phyloP scores from a whole-genome alignment of 2,329 filamentous ascomycete genomes.

The Diaporthe nobilis region DNA sequence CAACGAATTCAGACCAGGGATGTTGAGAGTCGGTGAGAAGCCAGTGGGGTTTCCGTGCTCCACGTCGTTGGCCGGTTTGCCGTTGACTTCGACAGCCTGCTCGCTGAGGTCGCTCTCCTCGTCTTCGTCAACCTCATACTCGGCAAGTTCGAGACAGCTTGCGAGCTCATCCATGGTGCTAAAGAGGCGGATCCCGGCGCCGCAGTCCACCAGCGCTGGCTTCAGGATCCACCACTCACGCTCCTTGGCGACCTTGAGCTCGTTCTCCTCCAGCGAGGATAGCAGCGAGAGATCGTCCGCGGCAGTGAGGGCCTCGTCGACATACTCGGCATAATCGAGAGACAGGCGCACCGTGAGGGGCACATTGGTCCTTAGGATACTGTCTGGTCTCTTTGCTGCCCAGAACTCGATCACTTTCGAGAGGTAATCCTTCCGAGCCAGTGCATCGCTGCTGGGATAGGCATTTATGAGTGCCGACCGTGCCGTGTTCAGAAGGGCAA shows the following conservation, averaged over 20 bases:
- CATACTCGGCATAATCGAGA: constrained; percentile 56
- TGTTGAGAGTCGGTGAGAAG: constrained; percentile 46
- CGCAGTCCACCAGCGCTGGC: constrained; percentile 56
- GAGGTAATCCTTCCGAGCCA: constrained; percentile 55
- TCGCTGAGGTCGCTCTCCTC: constrained; percentile 42
- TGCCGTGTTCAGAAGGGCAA: constrained; percentile 50
- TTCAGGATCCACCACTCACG: constrained; percentile 59
- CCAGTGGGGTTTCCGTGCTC: constrained; percentile 33
- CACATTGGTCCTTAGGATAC: constrained; percentile 49
- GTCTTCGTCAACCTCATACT: constrained; percentile 49
- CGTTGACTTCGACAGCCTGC: constrained; percentile 44
- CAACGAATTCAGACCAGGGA: constrained; percentile 46
- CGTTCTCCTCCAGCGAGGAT: constrained; percentile 54
- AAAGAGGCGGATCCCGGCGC: constrained; percentile 56
- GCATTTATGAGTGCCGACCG: constrained; percentile 53
- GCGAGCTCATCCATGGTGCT: constrained; percentile 55
- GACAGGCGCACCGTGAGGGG: constrained; percentile 53
- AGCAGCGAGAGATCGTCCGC: constrained; percentile 54
- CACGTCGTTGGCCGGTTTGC: background rate
- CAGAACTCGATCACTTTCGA: constrained; percentile 54
- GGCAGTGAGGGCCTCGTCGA: constrained; percentile 54
- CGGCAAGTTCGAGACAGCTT: constrained; percentile 53
- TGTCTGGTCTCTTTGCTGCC: constrained; percentile 53
- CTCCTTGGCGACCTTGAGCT: constrained; percentile 45
- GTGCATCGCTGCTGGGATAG: constrained; percentile 56